Evolutionary conservation across 164 flowering plant species (phyloP).

Genomic region (Chloranthus sessilifolius): DNA sequence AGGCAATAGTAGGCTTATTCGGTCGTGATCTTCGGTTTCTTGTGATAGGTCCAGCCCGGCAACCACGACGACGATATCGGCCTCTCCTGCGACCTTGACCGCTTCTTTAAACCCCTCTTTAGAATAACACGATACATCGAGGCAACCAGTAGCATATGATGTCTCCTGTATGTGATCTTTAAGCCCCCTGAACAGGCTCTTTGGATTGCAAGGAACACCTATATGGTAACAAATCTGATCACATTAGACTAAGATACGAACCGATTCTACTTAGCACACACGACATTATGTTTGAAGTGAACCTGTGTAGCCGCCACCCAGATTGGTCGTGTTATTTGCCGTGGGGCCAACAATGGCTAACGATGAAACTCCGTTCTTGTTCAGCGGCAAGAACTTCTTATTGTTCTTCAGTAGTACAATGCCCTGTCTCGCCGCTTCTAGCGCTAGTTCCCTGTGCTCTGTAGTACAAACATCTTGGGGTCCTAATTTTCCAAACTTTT

Average conservation of each 20-base stretch:
- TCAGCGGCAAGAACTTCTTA: slow-evolving; percentile 61
- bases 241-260: neutral
- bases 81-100: slow-evolving; percentile 39
- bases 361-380: slow-evolving; percentile 36
- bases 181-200: slow-evolving; percentile 46
- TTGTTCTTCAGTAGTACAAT: slow-evolving; percentile 87
- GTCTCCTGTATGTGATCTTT: slow-evolving; percentile 28
- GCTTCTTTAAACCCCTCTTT: slow-evolving; percentile 53
- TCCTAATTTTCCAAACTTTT: slow-evolving; percentile 54
- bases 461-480: slow-evolving; percentile 59
- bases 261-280: no score
- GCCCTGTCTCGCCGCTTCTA: slow-evolving; percentile 88
- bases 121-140: slow-evolving; percentile 48
- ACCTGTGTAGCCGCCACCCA: slow-evolving; percentile 87
- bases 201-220: slow-evolving; percentile 76
- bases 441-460: slow-evolving; percentile 65
- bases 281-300: neutral
- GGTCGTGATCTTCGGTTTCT: slow-evolving; percentile 84
- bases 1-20: slow-evolving; percentile 75
- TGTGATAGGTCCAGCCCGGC: slow-evolving; percentile 77
- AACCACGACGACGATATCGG: slow-evolving; percentile 64
- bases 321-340: slow-evolving; percentile 41
- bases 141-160: slow-evolving; percentile 63
- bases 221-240: slow-evolving; percentile 1
- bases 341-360: slow-evolving; percentile 78